Evolutionary conservation across 257 asterid genomes (phyloP), one percentile per base, ranked within the genome.

Genomic region (Plantago major): DNA sequence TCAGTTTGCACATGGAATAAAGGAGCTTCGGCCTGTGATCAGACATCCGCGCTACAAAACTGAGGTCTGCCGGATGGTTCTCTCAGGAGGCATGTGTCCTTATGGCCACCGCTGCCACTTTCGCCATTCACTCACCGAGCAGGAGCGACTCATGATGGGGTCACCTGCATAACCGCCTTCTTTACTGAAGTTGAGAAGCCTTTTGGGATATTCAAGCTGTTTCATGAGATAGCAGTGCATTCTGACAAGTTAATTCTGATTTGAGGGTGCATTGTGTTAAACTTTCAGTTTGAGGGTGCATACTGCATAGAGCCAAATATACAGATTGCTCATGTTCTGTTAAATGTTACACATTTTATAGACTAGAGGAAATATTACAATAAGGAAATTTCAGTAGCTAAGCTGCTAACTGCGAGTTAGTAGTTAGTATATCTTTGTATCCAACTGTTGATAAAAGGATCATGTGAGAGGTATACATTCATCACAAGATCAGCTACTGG

Each of bases 71-170:
- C 84, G 94, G 37, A 84, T 85, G 85, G 85, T 81, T 46, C 81
- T 88, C 52, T 78, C 89, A 6, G 96, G 94, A 22, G 91, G 83
- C 49, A 51, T 42, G 64, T 88, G 96, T 58, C 89, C 91, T 2
- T 88, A 85, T 46, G 89, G 91, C n/a, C 94, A 81, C 63, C 96
- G 94, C 61, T 85, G 94, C 83, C 96, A 85, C 73, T 88, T 88
- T 73, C 94, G 94, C 68, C 94, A 88, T 75, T 51, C 94, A 67
- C 85, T 88, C 66, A 79, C 89, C 10, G 85, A 82, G 17, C 75
- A 82, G 81, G 94, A 83, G 69, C 70, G 81, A 55, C 79, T 74
- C 76, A 63, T 68, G 72, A 65, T 74, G 40, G 63, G 55, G 33
- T 52, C 63, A 14, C 55, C 58, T 26, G n/a, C 62, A 49, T 22